These are phyloP conservation scores for Lichtheimia corymbifera DNA, from an alignment of 371 early-diverging fungal genomes.

Conservation along the genomic window DNA sequence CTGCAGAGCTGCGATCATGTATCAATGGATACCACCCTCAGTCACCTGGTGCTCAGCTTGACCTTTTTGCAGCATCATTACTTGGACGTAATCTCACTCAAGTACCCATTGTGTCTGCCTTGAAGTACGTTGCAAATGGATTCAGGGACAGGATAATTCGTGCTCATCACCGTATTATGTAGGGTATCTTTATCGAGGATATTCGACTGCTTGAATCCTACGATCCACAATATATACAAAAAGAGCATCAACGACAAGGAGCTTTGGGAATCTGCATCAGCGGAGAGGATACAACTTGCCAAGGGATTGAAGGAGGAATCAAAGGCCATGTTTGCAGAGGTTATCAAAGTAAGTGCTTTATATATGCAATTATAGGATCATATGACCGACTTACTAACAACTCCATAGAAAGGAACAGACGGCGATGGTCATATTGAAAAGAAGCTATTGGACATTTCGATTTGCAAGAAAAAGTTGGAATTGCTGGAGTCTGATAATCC, in stretches of 20 bases:
- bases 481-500: neutral
- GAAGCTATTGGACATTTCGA: neutral
- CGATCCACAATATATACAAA: neutral
- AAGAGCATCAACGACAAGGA: neutral
- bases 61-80: neutral
- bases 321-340: neutral
- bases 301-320: neutral
- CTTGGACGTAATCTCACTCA: neutral
- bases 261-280: neutral
- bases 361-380: neutral
- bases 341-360: conserved; percentile 3
- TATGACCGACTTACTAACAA: neutral
- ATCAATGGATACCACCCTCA: neutral
- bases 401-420: neutral
- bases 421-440: neutral
- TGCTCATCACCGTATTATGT: neutral
- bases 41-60: neutral
- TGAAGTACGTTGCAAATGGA: no score
- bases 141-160: no score
- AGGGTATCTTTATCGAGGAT: neutral
- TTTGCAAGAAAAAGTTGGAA: neutral
- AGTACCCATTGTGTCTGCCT: no score
- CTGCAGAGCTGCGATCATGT: neutral
- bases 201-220: neutral
- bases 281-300: neutral